These are phyloP conservation scores for Sodiomyces alkalinus DNA, from an alignment of 2,329 filamentous ascomycete species.

Conservation along the genomic window DNA sequence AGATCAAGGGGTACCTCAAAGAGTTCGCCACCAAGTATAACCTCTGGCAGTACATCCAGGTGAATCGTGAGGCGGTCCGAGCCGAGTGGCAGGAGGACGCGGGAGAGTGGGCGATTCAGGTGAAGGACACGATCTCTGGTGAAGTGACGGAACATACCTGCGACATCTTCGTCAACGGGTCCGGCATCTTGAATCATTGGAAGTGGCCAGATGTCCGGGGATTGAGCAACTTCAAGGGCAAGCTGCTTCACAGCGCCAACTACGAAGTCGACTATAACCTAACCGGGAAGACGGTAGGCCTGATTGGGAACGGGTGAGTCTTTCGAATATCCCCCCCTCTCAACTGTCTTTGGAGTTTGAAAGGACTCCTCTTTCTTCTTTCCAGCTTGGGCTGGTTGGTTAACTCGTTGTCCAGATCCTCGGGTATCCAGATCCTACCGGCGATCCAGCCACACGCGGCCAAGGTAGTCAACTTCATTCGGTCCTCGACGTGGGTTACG, in stretches of 20 bases:
- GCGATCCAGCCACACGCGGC: slow-evolving; percentile 12
- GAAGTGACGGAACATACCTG: not conserved
- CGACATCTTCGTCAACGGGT: slow-evolving; percentile 9
- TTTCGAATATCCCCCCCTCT: too few relatives aligned
- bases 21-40: slow-evolving; percentile 25
- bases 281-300: slow-evolving; percentile 16
- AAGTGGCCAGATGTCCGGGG: slow-evolving; percentile 30
- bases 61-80: slow-evolving; percentile 17
- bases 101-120: slow-evolving; percentile 11
- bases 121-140: not conserved
- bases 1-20: slow-evolving; percentile 41
- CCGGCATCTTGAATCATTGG: slow-evolving; percentile 13
- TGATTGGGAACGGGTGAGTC: slow-evolving; percentile 23
- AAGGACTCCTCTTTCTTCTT: too few relatives aligned
- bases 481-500: slow-evolving; percentile 21
- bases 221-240: slow-evolving; percentile 20
- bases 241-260: slow-evolving; percentile 18
- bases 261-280: slow-evolving; percentile 16
- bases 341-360: too few relatives aligned
- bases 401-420: too few relatives aligned
- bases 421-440: slow-evolving; percentile 16
- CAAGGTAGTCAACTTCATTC: slow-evolving; percentile 17
- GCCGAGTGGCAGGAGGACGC: slow-evolving; percentile 12
- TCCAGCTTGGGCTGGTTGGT: too few relatives aligned
- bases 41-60: slow-evolving; percentile 19